Evolutionary conservation across 495 filamentous ascomycete species (phyloP), one percentile per base, ranked within the genome.

Genomic region (Massariosphaeria phaeospora): DNA sequence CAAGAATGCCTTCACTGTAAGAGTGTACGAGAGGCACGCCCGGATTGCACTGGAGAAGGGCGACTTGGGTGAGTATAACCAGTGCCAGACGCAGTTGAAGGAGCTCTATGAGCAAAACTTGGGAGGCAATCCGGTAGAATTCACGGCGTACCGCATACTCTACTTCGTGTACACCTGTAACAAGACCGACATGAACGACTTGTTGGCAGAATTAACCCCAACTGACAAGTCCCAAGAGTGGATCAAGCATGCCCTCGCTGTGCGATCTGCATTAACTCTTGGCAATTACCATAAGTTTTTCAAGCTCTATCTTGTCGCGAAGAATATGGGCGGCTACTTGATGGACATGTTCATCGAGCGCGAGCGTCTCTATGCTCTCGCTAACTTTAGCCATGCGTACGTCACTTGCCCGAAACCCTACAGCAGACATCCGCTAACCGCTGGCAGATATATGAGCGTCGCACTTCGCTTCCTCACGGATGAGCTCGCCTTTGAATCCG

Each of bases 61-160:
- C 69, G 93, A 99, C 78, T 79, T 96, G 75, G 91, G 93, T 99
- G 93, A 99, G 93, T 99, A 97, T 89, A 99, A 99, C 77, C 93
- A 99, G 80, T 99, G 93, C 71, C 94, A 97, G 76, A 96, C 93
- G 55, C 93, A 97, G 75, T 80, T 99, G 66, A 85, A 87, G 66
- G 87, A 84, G 51, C 76, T 99, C 62, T 96, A 99, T 70, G 77
- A 78, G 68, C 80, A 86, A 72, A 84, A 86, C 58, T 75, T 95
- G 57, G 88, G 86, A 66, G 94, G 94, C 55, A 88, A 95, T 74
- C 81, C 90, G 50, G 84, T 84, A 67, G 93, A 99, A 71, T 99
- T 99, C 74, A 89, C 91, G 80, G 94, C 91, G 54, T 99, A 99
- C 82, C 94, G 94, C 81, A 97, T 99, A 73, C 82, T 99, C 69